Evolutionary conservation across 2,329 filamentous ascomycete genomes (phyloP).

Genomic region (Hyphodiscus sp.): DNA sequence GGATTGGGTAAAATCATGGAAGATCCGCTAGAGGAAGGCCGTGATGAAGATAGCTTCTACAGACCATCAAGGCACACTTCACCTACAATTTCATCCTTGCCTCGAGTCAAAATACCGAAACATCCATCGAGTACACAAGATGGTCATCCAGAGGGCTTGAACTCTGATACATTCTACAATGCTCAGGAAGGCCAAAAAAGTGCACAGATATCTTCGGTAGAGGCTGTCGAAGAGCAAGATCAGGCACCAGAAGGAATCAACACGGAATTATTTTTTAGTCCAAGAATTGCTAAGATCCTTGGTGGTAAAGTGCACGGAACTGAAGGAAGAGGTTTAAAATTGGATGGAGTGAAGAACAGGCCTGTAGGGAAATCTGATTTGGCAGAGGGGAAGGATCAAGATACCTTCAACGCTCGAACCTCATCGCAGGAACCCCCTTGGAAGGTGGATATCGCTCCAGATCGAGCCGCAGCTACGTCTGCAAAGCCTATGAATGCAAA

Average conservation of each 20-base stretch:
- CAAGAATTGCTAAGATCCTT: constrained; percentile 48
- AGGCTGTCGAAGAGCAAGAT: constrained; percentile 32
- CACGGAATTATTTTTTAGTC: constrained; percentile 55
- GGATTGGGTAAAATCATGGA: constrained; percentile 27
- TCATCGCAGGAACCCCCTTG: constrained; percentile 4
- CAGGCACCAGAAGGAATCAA: constrained; percentile 52
- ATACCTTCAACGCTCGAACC: constrained; percentile 28
- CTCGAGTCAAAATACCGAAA: constrained; percentile 49
- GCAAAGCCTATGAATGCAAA: constrained; percentile 18
- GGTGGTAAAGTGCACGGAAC: constrained; percentile 35
- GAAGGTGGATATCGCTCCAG: constrained; percentile 9
- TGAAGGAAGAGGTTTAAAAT: constrained; percentile 21
- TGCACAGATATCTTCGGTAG: constrained; percentile 9
- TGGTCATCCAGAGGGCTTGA: constrained; percentile 17
- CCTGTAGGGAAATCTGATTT: constrained; percentile 30
- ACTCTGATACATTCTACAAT: constrained; percentile 33
- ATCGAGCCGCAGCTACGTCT: not conserved
- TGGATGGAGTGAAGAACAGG: constrained; percentile 29
- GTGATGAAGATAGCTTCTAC: constrained; percentile 51
- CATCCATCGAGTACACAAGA: constrained; percentile 33
- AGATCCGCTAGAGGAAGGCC: constrained; percentile 19
- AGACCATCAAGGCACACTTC: constrained; percentile 40
- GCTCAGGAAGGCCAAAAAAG: constrained; percentile 12
- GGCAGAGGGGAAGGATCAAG: constrained; percentile 31
- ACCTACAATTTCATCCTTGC: constrained; percentile 44